Evolutionary conservation across 495 filamentous ascomycete species (phyloP).

Genomic region (Lasiosphaeria miniovina): DNA sequence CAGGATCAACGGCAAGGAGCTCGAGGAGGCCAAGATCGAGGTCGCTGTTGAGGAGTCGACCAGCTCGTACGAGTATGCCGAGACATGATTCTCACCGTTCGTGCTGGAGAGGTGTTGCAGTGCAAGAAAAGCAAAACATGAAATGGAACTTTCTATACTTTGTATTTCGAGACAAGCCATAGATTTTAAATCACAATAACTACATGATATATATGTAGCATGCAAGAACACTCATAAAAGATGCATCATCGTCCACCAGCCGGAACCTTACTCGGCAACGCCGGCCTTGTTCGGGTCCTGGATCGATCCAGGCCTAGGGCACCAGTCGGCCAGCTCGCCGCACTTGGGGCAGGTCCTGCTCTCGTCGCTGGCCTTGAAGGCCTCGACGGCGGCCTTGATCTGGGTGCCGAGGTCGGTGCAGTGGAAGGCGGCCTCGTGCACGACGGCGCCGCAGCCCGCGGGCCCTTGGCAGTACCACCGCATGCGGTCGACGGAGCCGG

Average conservation of each 20-base stretch:
- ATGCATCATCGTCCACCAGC: background rate
- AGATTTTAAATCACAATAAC: too few species aligned
- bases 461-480: conserved; percentile 77
- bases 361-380: conserved; percentile 67
- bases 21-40: conserved; percentile 83
- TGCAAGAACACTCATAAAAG: background rate
- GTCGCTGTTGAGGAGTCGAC: conserved; percentile 71
- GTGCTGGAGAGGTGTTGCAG: too few species aligned
- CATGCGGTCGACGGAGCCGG: conserved; percentile 69
- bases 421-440: conserved; percentile 83
- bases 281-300: conserved; percentile 49
- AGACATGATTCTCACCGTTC: conserved; percentile 49
- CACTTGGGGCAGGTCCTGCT: conserved; percentile 76
- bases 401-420: conserved; percentile 94
- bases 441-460: conserved; percentile 59
- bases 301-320: conserved; percentile 48
- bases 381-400: conserved; percentile 89
- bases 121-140: too few species aligned
- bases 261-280: background rate
- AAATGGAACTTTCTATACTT: too few species aligned
- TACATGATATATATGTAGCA: too few species aligned
- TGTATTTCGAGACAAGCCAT: too few species aligned
- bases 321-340: conserved; percentile 63
- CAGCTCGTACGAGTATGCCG: conserved; percentile 53
- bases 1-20: conserved; percentile 73